Percentiles rank a stretch among this genome's conserved stretches.
phyloP scores from a whole-genome alignment of 306 rosid species.

The Gleditsia sinensis region DNA sequence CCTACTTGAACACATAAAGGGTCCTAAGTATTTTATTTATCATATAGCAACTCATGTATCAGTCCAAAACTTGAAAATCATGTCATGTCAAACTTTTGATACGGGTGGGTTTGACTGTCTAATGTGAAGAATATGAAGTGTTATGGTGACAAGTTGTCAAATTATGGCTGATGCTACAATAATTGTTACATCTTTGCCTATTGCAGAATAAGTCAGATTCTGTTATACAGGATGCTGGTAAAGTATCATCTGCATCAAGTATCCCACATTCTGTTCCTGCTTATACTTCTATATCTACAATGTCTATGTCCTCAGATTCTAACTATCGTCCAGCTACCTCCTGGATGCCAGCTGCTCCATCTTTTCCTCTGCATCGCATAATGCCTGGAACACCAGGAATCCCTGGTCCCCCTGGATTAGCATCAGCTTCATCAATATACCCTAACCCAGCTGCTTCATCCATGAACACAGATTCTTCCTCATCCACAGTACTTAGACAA shows the following conservation, averaged over 20 bases:
- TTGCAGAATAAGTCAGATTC: slow-evolving; percentile 53
- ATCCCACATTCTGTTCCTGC: slow-evolving; percentile 48
- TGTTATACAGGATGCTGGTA: slow-evolving; percentile 46
- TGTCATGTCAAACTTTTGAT: slow-evolving; percentile 18
- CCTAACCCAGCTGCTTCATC: slow-evolving; percentile 44
- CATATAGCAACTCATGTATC: slow-evolving; percentile 1
- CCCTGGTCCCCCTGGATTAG: slow-evolving; percentile 75
- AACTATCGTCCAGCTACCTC: slow-evolving; percentile 50
- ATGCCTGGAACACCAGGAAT: slow-evolving; percentile 60
- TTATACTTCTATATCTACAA: slow-evolving; percentile 45
- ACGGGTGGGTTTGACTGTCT: slow-evolving; percentile 6
- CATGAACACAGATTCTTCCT: slow-evolving; percentile 45
- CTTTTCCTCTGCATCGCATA: slow-evolving; percentile 51
- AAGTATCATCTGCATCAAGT: slow-evolving; percentile 49
- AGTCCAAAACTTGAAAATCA: not conserved
- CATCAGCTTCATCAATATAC: slow-evolving; percentile 43
- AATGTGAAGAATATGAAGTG: slow-evolving; percentile 6
- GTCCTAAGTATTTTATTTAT: slow-evolving; percentile 2
- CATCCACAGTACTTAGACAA: slow-evolving; percentile 54
- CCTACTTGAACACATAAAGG: not conserved
- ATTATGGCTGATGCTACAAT: slow-evolving; percentile 3
- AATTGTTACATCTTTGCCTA: slow-evolving; percentile 24
- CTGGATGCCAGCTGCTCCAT: slow-evolving; percentile 54
- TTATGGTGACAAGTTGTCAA: not conserved
- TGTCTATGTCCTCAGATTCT: slow-evolving; percentile 50